Evolutionary conservation across 768 basidiomycete genomes (phyloP).

Genomic region (Lepiota brunneoincarnata): DNA sequence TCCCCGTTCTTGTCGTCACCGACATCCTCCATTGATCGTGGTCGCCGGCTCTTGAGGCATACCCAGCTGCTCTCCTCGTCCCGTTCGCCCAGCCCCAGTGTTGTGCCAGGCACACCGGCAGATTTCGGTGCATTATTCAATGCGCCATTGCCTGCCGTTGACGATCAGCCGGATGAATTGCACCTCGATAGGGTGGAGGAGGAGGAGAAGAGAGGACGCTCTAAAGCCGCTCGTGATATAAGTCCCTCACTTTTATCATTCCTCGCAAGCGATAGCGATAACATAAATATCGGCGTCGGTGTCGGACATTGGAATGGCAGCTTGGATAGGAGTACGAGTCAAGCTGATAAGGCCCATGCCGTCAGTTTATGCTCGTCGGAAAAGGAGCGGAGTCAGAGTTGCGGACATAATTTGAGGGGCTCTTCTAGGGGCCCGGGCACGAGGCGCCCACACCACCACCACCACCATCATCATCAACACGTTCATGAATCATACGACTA

Average conservation of each 20-base stretch:
- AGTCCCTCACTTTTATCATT: slow-evolving; percentile 10
- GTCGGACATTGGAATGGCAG: slow-evolving; percentile 5
- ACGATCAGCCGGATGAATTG: slow-evolving; percentile 25
- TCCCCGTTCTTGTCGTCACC: slow-evolving; percentile 23
- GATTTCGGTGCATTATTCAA: slow-evolving; percentile 24
- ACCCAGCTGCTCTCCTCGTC: slow-evolving; percentile 24
- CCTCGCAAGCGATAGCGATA: slow-evolving; percentile 12
- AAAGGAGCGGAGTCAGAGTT: slow-evolving; percentile 11
- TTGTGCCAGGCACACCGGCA: slow-evolving; percentile 43
- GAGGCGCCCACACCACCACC: background rate
- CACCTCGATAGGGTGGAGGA: slow-evolving; percentile 17
- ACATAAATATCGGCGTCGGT: slow-evolving; percentile 10
- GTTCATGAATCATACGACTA: slow-evolving; percentile 4
- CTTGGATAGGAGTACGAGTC: background rate
- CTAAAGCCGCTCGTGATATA: slow-evolving; percentile 5
- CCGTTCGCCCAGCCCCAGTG: slow-evolving; percentile 47
- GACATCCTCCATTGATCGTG: slow-evolving; percentile 28
- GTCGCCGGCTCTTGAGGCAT: slow-evolving; percentile 27
- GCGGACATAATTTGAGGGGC: slow-evolving; percentile 4
- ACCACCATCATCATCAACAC: background rate
- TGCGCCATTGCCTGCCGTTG: slow-evolving; percentile 18
- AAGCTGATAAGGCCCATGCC: background rate
- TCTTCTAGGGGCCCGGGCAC: background rate
- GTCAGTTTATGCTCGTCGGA: background rate
- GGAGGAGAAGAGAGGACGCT: slow-evolving; percentile 4